A percentile compares a stretch with the other conserved stretches of the same genome.
Evolutionary conservation across 257 asterid species (phyloP).

Genomic region (Lithospermum erythrorhizon): DNA sequence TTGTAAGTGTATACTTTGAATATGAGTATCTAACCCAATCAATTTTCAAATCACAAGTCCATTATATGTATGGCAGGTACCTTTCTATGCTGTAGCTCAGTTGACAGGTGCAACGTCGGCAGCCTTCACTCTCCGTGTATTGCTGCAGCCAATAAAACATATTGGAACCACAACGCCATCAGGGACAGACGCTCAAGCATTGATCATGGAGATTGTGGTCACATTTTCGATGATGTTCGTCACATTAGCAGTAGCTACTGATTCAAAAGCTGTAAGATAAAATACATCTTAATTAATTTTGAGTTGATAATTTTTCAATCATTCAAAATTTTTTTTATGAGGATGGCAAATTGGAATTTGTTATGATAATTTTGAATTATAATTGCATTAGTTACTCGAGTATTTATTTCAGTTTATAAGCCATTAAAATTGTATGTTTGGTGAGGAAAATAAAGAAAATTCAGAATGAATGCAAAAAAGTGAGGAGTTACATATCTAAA

Average conservation of each 20-base stretch:
- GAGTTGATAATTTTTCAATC: background rate
- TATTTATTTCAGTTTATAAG: too few relatives aligned
- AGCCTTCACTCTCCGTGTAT: slow-evolving; percentile 42
- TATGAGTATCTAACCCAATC: too few relatives aligned
- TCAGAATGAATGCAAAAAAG: too few relatives aligned
- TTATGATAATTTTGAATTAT: too few relatives aligned
- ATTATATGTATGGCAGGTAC: slow-evolving; percentile 31
- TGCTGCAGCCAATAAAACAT: slow-evolving; percentile 60
- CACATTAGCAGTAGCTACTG: slow-evolving; percentile 82
- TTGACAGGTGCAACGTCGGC: slow-evolving; percentile 53
- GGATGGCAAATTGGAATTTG: too few relatives aligned
- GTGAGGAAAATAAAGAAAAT: too few relatives aligned
- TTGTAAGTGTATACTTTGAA: too few relatives aligned
- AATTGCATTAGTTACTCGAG: too few relatives aligned
- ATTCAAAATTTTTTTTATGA: too few relatives aligned
- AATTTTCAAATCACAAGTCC: too few relatives aligned
- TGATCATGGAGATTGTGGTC: slow-evolving; percentile 62
- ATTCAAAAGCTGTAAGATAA: slow-evolving; percentile 75
- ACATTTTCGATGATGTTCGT: slow-evolving; percentile 86
- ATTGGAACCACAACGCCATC: slow-evolving; percentile 69
- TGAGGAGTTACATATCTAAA: too few relatives aligned
- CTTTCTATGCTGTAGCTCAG: slow-evolving; percentile 60
- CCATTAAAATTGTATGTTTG: too few relatives aligned
- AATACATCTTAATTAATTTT: background rate
- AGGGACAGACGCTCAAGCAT: slow-evolving; percentile 52